Evolutionary conservation across 345 rosid genomes (phyloP), one percentile per base, ranked within the genome.

Genomic region (Turritis glabra): DNA sequence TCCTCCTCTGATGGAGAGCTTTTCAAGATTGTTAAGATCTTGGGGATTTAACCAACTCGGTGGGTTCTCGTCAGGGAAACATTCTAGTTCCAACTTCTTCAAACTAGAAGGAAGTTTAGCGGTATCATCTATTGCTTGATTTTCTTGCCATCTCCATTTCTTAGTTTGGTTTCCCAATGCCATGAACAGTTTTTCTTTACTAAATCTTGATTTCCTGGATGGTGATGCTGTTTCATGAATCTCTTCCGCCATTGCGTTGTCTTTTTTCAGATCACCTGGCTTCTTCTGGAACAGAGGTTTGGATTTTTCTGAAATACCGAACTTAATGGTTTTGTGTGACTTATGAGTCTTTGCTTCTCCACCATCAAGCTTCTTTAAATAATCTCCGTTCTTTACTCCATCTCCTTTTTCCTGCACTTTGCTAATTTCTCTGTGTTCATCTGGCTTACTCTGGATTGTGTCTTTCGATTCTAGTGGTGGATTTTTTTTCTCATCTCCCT

Each of bases 1-100:
- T 69, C 84, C 89, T 51, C 87, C 83, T 77, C 37, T 77, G 29
- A 84, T 74, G 55, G 70, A 54, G 54, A 83, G 85, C 23, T 73
- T 77, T 69, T 69, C 5, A 35, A 85, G 82, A 0, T 2, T 1
- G 12, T 22, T n/a, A 3, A 83, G 64, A 7, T 44, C 64, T 17
- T 17, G 1, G 29, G 84, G 82, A 21, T 32, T 51, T 73, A 83
- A 37, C 89, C 85, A 81, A 2, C 0, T 2, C 2, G 86, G 84
- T 40, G 73, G 80, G 2, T 72, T 3, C 5, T 38, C 8, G 0
- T 26, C 29, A n/a, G 80, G 85, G 40, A 56, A 81, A 43, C 81
- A 70, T 60, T 35, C 75, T 19, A 85, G 70, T 46, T 83, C 85
- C 46, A 85, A 53, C 62, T 79, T 85, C 62, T 17, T 72, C 47